phyloP scores from a whole-genome alignment of 2,329 filamentous ascomycete genomes.

The Fusarium stilboides region DNA sequence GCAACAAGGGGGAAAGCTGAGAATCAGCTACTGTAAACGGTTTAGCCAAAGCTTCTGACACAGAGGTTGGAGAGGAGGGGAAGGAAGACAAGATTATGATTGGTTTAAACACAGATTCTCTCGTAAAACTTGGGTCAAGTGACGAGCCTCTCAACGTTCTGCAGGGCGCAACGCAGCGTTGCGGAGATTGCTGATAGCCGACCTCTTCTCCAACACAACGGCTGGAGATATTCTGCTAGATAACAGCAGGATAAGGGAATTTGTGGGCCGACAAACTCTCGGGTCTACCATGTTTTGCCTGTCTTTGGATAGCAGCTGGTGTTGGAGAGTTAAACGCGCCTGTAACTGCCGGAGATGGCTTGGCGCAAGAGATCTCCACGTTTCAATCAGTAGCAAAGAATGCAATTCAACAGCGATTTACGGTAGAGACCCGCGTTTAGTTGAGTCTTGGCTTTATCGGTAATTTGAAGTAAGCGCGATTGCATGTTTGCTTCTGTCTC shows the following conservation, averaged over 20 bases:
- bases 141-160: not conserved
- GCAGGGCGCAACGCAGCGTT: not conserved
- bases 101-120: slow-evolving; percentile 16
- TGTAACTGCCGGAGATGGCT: slow-evolving; percentile 27
- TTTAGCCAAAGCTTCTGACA: not conserved
- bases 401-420: slow-evolving; percentile 31
- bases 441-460: not conserved
- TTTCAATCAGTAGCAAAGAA: not conserved
- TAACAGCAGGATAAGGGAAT: slow-evolving; percentile 22
- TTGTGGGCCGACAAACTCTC: slow-evolving; percentile 15
- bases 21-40: slow-evolving; percentile 40
- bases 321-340: not conserved
- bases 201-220: slow-evolving; percentile 2
- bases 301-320: slow-evolving; percentile 29
- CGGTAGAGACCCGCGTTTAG: slow-evolving; percentile 20
- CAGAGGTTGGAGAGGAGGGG: not conserved
- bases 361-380: slow-evolving; percentile 4
- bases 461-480: not conserved
- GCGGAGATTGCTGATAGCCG: not conserved
- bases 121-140: not conserved
- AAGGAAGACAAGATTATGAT: slow-evolving; percentile 10
- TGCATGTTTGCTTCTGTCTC: slow-evolving; percentile 22
- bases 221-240: slow-evolving; percentile 5
- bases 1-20: slow-evolving; percentile 35
- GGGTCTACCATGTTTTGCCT: slow-evolving; percentile 26